Evolutionary conservation across 768 basidiomycete species (phyloP), one percentile per base, ranked within the genome.

Genomic region (Agaricus blazei): DNA sequence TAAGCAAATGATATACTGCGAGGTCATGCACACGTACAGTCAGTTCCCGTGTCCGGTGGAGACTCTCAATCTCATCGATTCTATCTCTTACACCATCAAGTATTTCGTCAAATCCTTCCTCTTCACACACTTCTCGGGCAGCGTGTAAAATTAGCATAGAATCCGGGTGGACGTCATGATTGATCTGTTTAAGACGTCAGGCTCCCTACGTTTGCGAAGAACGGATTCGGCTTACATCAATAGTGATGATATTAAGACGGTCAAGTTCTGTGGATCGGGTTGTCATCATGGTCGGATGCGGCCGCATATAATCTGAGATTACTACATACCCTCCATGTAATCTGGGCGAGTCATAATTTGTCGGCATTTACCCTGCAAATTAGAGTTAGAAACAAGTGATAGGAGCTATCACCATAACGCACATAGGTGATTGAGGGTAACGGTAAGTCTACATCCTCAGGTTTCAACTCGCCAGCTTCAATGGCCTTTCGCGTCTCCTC

Each of bases 261-360:
- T 90, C 88, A 38, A 90, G 76, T 41, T 82, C 84, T 82, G 63
- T 14, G 27, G n/a, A 46, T 12, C 6, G 31, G 19, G 45, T 38
- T 38, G 47, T 11, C 28, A 11, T 19, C 28, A 44, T 49, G 28
- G 48, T 40, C 29, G 26, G 36, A 6, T 28, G 37, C 6, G 12
- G 43, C 14, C 3, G 15, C 23, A 11, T 34, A 2, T 11, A 8
- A 34, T 34, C 4, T 28, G n/a, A 15, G 26, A 27, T 49, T 40
- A 52, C 47, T 27, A 67, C 75, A 48, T 48, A 88, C 87, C 82
- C 67, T 87, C 88, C 61, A 95, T 68, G 65, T 88, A 94, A 68
- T 94, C 90, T 0, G 88, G 75, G 14, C 91, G 74, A 3, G 90
- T 91, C 92, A 88, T 91, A 49, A 93, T 85, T 65, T 87, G 81